Conservation (phyloP, 306 rosid genomes). For the Vigna mungo region DNA sequence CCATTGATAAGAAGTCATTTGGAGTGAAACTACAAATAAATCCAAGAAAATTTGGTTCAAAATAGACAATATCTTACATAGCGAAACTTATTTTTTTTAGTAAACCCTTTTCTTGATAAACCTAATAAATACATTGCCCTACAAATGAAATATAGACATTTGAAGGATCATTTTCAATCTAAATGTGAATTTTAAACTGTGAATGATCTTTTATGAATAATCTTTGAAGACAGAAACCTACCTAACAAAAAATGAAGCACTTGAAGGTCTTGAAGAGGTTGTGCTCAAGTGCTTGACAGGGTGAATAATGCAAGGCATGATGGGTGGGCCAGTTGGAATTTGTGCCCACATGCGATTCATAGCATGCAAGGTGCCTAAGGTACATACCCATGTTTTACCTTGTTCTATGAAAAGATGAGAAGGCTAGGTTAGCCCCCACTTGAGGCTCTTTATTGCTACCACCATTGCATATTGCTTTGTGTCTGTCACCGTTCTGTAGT, state of each 20-base stretch:
- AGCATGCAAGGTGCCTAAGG: constrained; percentile 42
- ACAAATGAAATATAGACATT: too few species aligned
- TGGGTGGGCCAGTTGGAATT: constrained; percentile 44
- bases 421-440: constrained; percentile 28
- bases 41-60: too few species aligned
- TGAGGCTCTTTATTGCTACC: constrained; percentile 45
- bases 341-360: constrained; percentile 47
- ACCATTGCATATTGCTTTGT: constrained; percentile 30
- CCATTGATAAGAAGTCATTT: too few species aligned
- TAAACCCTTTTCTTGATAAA: too few species aligned
- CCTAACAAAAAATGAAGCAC: background rate
- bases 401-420: constrained; percentile 44
- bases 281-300: constrained; percentile 20
- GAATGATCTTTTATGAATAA: background rate
- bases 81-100: too few species aligned
- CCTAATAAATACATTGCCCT: too few species aligned
- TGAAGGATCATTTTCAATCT: too few species aligned
- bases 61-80: too few species aligned
- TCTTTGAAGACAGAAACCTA: constrained; percentile 40
- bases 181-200: too few species aligned
- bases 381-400: constrained; percentile 45
- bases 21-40: too few species aligned
- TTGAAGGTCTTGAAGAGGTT: background rate
- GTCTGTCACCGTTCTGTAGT: constrained; percentile 40
- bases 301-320: constrained; percentile 42